These are phyloP conservation scores for Annulohypoxylon nitens DNA, from an alignment of 495 filamentous ascomycete species.

Conservation along the genomic window DNA sequence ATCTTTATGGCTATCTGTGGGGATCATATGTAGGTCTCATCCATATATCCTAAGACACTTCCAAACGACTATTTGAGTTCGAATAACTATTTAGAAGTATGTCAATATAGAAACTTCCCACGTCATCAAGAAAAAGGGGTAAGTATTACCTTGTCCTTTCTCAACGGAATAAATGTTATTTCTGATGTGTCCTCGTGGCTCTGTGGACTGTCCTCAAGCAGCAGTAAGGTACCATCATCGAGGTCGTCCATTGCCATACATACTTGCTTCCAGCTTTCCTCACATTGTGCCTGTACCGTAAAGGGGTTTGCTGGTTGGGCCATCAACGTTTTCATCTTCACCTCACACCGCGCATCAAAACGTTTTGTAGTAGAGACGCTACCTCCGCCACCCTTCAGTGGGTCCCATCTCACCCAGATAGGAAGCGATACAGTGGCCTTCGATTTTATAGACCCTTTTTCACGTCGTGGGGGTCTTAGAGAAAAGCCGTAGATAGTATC, in stretches of 20 bases:
- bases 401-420: constrained; percentile 34
- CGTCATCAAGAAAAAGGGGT: neutral
- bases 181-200: constrained; percentile 31
- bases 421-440: neutral
- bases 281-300: constrained; percentile 15
- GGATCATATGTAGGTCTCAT: no score
- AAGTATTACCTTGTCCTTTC: constrained; percentile 20
- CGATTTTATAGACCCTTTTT: neutral
- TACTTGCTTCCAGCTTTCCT: constrained; percentile 20
- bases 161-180: constrained; percentile 25
- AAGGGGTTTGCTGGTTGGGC: constrained; percentile 30
- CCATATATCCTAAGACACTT: no score
- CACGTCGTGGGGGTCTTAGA: neutral
- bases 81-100: constrained; percentile 3
- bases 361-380: constrained; percentile 5
- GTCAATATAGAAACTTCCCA: neutral
- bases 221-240: constrained; percentile 26
- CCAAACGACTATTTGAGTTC: constrained; percentile 6
- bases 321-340: constrained; percentile 26
- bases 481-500: constrained; percentile 30
- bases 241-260: constrained; percentile 29
- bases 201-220: constrained; percentile 8
- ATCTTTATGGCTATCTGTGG: no score
- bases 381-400: constrained; percentile 11
- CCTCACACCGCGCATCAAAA: constrained; percentile 35